Evolutionary conservation across 2,329 filamentous ascomycete species (phyloP), one percentile per base, ranked within the genome.

Genomic region (Xylariaceae sp.): DNA sequence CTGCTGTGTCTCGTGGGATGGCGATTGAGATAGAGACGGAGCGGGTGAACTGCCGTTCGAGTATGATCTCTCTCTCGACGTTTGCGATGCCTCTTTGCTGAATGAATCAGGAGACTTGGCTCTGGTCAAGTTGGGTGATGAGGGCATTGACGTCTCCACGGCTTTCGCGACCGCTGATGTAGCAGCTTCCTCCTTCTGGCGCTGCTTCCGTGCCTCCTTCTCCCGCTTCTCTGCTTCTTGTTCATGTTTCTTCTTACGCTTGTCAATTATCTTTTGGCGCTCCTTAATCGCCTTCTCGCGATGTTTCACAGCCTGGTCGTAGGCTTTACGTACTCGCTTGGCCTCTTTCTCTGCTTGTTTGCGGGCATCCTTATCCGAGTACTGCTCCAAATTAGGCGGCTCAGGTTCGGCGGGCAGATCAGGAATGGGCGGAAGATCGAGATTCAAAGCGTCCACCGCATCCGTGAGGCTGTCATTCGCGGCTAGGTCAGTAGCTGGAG

Each of bases 341-440:
- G 80, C 72, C 53, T 88, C 83, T 43, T 83, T 85, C 53, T 87
- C 81, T 2, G 81, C 83, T 31, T 80, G 72, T 53, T 85, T 87
- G 8, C 79, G 77, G 19, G 78, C 69, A 6, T 79, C 76, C 54
- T 83, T 83, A 61, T 87, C 80, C 2, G 73, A 65, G 56, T 79
- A 82, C 35, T 71, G 64, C 34, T 70, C 67, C 1, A 82, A 60
- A 50, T 89, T 74, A 2, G 83, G 74, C 2, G 69, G 64, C 2
- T 68, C 55, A 2, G 80, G 81, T 37, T 75, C 69, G 4, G 65
- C 48, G 1, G 85, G 85, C 3, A 74, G 53, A 8, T 71, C 62
- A 2, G 73, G 71, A 26, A 77, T 65, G 0, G 66, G 54, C 2
- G 67, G 67, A 3, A 74, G 63, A 31, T 61, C 57, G 13, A 61